Percentiles rank a stretch among this genome's conserved stretches.
phyloP scores from a whole-genome alignment of 2,329 filamentous ascomycete species.

The Didymosphaeria variabile region DNA sequence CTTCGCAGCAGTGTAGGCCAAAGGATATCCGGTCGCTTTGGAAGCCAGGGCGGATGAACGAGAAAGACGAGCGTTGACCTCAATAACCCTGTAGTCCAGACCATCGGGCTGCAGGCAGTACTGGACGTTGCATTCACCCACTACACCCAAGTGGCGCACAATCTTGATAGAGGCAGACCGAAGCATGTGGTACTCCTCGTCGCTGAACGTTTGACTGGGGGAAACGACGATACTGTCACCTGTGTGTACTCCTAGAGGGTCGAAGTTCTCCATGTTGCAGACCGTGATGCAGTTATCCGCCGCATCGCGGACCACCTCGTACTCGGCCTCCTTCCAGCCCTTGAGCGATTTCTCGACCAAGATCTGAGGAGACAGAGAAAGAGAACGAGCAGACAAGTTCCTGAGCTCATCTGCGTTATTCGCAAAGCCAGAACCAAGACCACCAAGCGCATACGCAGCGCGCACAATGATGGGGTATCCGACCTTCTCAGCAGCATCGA shows the following conservation, averaged over 20 bases:
- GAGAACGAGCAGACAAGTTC: conserved; percentile 89
- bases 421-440: conserved; percentile 95
- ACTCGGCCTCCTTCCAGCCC: conserved; percentile 99
- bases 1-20: conserved; percentile 97
- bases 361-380: conserved; percentile 95
- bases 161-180: conserved; percentile 98
- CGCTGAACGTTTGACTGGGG: conserved; percentile 93
- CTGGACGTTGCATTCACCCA: conserved; percentile 98
- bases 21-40: conserved; percentile 96
- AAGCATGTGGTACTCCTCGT: conserved; percentile 99
- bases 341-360: conserved; percentile 98
- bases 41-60: conserved; percentile 96
- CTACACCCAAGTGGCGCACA: conserved; percentile 93
- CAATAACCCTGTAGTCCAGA: conserved; percentile 97
- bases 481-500: conserved; percentile 84
- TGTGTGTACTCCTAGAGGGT: conserved; percentile 95
- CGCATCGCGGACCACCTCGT: conserved; percentile 96
- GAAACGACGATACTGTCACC: conserved; percentile 99
- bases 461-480: conserved; percentile 98
- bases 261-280: conserved; percentile 99
- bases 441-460: conserved; percentile 94
- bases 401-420: conserved; percentile 92
- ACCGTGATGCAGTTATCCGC: conserved; percentile 99
- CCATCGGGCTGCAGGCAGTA: conserved; percentile 97
- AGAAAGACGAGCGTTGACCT: conserved; percentile 98